Evolutionary conservation across 805 yeast species (phyloP).

Genomic region (Ogataea pignaliae): DNA sequence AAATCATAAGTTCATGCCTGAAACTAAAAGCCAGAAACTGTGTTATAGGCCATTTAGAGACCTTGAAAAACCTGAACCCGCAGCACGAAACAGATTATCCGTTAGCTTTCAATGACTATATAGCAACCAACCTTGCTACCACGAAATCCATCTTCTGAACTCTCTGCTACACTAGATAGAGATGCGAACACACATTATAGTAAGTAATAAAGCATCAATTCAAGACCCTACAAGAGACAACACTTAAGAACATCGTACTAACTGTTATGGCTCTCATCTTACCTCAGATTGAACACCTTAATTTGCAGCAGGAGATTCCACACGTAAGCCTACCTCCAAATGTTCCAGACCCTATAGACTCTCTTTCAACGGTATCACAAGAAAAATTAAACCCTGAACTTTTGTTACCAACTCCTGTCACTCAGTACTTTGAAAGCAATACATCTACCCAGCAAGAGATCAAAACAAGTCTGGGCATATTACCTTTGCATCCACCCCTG

Average conservation of each 20-base stretch:
- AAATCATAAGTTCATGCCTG: no score
- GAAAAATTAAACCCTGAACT: conserved; percentile 8
- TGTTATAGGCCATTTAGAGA: no score
- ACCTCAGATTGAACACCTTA: no score
- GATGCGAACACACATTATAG: no score
- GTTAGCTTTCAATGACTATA: no score
- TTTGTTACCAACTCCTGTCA: conserved; percentile 15
- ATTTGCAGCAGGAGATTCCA: conserved; percentile 2
- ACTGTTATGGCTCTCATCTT: neutral
- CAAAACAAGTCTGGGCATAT: conserved; percentile 3
- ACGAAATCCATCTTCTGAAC: no score
- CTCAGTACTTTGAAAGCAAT: conserved; percentile 3
- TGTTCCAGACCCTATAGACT: conserved; percentile 12
- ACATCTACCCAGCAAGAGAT: conserved; percentile 3
- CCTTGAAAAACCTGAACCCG: no score
- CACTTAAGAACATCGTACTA: neutral
- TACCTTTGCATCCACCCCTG: neutral
- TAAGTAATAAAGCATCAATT: neutral
- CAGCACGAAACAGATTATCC: no score
- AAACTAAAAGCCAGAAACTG: no score
- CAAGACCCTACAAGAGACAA: no score
- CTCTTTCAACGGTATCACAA: conserved; percentile 6
- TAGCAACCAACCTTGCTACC: no score
- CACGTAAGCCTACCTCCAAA: conserved; percentile 10
- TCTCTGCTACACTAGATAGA: no score